Percentiles rank a stretch among this genome's conserved stretches.
These are phyloP conservation scores for Hypoxylon lenormandii DNA, from an alignment of 495 filamentous ascomycete genomes.

Conservation along the genomic window DNA sequence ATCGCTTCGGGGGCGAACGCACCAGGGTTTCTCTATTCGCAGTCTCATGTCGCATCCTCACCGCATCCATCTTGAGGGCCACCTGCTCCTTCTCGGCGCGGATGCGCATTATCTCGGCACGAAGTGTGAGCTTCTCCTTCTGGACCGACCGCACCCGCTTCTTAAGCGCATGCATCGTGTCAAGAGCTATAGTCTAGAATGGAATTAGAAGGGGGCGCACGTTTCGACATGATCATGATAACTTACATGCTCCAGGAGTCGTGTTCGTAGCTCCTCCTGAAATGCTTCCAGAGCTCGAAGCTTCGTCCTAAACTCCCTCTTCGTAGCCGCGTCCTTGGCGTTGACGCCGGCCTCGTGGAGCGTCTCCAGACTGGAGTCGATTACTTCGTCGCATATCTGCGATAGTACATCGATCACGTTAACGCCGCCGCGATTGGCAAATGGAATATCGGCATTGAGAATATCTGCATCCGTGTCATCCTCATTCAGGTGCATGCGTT, in stretches of 20 bases:
- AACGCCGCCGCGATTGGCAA: constrained; percentile 70
- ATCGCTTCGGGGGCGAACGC: constrained; percentile 25
- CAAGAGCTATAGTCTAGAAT: constrained; percentile 67
- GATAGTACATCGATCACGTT: constrained; percentile 76
- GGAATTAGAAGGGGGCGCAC: constrained; percentile 21
- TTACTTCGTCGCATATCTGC: constrained; percentile 76
- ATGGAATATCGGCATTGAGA: constrained; percentile 61
- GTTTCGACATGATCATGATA: constrained; percentile 21
- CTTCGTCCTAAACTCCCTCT: constrained; percentile 70
- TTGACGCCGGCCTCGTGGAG: constrained; percentile 54
- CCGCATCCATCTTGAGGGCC: constrained; percentile 75
- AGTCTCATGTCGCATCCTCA: constrained; percentile 70
- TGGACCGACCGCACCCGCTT: constrained; percentile 72
- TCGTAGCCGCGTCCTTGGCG: constrained; percentile 56
- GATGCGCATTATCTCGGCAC: constrained; percentile 72
- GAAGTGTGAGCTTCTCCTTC: constrained; percentile 72
- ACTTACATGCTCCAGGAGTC: constrained; percentile 70
- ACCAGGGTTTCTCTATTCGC: constrained; percentile 62
- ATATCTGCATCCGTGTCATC: constrained; percentile 58
- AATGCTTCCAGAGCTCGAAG: constrained; percentile 75
- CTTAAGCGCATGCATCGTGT: constrained; percentile 72
- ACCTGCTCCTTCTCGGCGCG: constrained; percentile 74
- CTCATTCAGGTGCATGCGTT: constrained; percentile 42
- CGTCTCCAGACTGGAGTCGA: constrained; percentile 64
- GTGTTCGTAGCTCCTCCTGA: constrained; percentile 72